These are phyloP conservation scores for Diaporthe aspalathi DNA, from an alignment of 2,329 filamentous ascomycete genomes.

Conservation along the genomic window DNA sequence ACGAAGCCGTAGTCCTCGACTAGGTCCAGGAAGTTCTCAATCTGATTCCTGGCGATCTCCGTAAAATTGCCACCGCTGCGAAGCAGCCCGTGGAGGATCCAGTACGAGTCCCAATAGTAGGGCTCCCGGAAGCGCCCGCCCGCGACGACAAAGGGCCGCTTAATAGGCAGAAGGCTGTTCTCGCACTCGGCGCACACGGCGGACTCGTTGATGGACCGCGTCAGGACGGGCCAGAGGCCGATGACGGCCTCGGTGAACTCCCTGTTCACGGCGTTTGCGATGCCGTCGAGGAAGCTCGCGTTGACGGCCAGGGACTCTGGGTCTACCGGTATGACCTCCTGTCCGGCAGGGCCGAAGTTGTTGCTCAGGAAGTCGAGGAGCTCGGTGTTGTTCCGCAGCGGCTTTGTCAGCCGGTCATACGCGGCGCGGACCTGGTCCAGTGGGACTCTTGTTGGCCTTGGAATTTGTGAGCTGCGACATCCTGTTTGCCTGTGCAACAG, in stretches of 20 bases:
- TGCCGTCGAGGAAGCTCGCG: conserved; percentile 66
- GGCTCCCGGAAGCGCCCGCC: conserved; percentile 78
- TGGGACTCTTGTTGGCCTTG: conserved; percentile 68
- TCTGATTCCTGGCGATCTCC: conserved; percentile 72
- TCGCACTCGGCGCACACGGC: conserved; percentile 69
- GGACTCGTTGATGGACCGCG: conserved; percentile 66
- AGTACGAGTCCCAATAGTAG: conserved; percentile 79
- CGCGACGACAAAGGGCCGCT: conserved; percentile 76
- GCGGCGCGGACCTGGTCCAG: conserved; percentile 70
- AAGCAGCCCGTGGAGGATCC: conserved; percentile 74
- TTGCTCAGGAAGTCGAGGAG: conserved; percentile 70
- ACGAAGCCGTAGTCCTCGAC: conserved; percentile 74
- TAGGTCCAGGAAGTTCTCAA: conserved; percentile 77
- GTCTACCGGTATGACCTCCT: conserved; percentile 68
- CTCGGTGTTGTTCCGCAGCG: conserved; percentile 71
- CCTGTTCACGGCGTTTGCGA: conserved; percentile 68
- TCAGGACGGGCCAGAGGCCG: conserved; percentile 76
- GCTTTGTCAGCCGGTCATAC: conserved; percentile 69
- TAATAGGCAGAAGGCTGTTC: conserved; percentile 73
- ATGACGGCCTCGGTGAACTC: conserved; percentile 74
- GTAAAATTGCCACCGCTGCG: conserved; percentile 73
- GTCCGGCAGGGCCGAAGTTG: conserved; percentile 73
- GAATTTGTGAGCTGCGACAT: neutral
- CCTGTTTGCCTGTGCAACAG: neutral
- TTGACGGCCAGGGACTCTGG: conserved; percentile 64